Evolutionary conservation across 2,329 filamentous ascomycete genomes (phyloP).

Genomic region (Verticillium isaacii): DNA sequence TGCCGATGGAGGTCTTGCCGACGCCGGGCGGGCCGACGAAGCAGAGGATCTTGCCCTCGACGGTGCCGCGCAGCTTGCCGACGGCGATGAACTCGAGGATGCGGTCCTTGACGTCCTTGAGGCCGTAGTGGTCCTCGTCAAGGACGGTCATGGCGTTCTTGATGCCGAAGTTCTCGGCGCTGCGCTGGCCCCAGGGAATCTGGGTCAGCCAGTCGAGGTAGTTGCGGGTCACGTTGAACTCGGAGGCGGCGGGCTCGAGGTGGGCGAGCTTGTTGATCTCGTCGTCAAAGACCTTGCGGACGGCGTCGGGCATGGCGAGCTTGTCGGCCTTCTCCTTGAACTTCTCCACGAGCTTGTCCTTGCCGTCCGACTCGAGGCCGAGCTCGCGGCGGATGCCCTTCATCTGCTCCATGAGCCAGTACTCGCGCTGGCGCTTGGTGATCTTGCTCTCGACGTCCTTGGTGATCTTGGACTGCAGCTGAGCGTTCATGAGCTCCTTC

Average conservation of each 20-base stretch:
- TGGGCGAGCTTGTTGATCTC: conserved; percentile 96
- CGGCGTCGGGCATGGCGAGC: conserved; percentile 92
- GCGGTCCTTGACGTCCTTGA: conserved; percentile 97
- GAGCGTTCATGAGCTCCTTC: conserved; percentile 97
- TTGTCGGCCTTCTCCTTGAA: conserved; percentile 95
- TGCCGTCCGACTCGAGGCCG: conserved; percentile 94
- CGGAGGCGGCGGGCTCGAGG: conserved; percentile 89
- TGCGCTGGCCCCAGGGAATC: conserved; percentile 94
- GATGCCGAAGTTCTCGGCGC: conserved; percentile 94
- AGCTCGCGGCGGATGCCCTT: conserved; percentile 95
- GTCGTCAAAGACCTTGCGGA: conserved; percentile 97
- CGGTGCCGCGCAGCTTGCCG: conserved; percentile 91
- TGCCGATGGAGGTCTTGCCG: conserved; percentile 97
- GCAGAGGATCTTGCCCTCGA: conserved; percentile 97
- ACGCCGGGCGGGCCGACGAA: conserved; percentile 97
- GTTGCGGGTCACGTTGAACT: conserved; percentile 98
- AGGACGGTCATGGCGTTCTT: conserved; percentile 84
- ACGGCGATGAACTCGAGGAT: conserved; percentile 98
- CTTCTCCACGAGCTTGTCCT: conserved; percentile 95
- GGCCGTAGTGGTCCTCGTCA: conserved; percentile 92
- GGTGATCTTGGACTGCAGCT: conserved; percentile 93
- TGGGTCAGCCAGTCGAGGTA: conserved; percentile 99
- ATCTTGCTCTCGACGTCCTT: conserved; percentile 98
- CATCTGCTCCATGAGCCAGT: conserved; percentile 99
- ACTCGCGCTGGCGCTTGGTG: conserved; percentile 93